Evolutionary conservation across 1,284 basidiomycete genomes (phyloP).

Genomic region (Malassezia brasiliensis): DNA sequence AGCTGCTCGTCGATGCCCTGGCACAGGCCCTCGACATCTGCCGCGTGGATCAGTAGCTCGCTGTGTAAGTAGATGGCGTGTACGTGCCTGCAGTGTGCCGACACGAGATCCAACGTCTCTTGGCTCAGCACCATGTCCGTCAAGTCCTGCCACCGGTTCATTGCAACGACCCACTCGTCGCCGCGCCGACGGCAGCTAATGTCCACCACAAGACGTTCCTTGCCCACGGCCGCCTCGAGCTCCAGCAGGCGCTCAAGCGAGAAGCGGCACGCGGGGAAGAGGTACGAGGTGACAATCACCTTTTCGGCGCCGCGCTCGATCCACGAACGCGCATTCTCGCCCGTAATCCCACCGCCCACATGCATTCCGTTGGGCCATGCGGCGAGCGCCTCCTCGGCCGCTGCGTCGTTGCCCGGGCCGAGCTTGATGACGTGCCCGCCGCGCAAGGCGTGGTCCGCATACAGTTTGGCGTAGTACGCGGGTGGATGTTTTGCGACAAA

Average conservation of each 20-base stretch:
- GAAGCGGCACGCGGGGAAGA: conserved; percentile 77
- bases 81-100: conserved; percentile 20
- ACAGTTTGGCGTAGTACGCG: conserved; percentile 70
- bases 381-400: conserved; percentile 68
- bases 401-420: conserved; percentile 73
- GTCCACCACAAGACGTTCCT: conserved; percentile 83
- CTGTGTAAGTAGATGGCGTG: conserved; percentile 62
- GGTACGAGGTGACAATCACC: conserved; percentile 91
- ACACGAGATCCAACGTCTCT: conserved; percentile 20
- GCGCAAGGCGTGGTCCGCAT: conserved; percentile 59
- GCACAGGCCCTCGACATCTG: conserved; percentile 94
- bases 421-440: conserved; percentile 97
- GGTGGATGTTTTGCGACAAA: conserved; percentile 80
- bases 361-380: conserved; percentile 79
- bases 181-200: conserved; percentile 79
- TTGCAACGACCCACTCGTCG: conserved; percentile 82
- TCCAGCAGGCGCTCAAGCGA: conserved; percentile 62
- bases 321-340: conserved; percentile 73
- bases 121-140: conserved; percentile 79
- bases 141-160: conserved; percentile 97
- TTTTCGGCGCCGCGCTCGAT: conserved; percentile 81
- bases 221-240: conserved; percentile 64
- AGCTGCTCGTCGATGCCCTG: conserved; percentile 89
- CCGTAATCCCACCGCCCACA: conserved; percentile 84
- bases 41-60: conserved; percentile 91